phyloP scores from a whole-genome alignment of 169 alveolate species.

The Babesia ovata region DNA sequence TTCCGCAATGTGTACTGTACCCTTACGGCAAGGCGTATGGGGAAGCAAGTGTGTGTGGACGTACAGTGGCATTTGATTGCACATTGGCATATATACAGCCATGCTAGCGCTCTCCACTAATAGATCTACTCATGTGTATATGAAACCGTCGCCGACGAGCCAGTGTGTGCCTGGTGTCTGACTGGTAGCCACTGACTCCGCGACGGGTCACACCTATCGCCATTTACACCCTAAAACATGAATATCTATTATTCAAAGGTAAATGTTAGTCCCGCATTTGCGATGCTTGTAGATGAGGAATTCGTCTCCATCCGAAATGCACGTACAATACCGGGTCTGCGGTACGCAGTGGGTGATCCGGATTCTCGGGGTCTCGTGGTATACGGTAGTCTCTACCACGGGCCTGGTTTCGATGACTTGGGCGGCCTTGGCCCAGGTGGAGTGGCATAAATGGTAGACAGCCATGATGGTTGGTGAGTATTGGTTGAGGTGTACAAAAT shows the following conservation, averaged over 20 bases:
- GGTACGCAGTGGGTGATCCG: conserved; percentile 23
- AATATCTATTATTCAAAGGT: neutral
- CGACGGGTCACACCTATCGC: neutral
- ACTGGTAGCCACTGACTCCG: too few relatives aligned
- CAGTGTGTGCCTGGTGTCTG: too few relatives aligned
- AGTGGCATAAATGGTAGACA: conserved; percentile 27
- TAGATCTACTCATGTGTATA: too few relatives aligned
- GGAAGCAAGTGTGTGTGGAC: conserved; percentile 18
- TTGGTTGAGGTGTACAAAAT: neutral
- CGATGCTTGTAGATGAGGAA: conserved; percentile 27
- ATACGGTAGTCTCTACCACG: conserved; percentile 1
- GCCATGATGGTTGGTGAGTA: conserved; percentile 32
- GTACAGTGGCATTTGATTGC: neutral
- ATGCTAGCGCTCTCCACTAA: neutral
- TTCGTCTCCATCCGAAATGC: conserved; percentile 13
- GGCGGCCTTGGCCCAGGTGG: conserved; percentile 25
- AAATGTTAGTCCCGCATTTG: conserved; percentile 43
- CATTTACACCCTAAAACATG: neutral
- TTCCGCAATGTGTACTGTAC: conserved; percentile 5
- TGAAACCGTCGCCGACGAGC: neutral
- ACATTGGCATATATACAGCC: neutral
- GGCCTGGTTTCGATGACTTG: conserved; percentile 24
- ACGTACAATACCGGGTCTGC: conserved; percentile 3
- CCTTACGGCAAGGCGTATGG: conserved; percentile 4
- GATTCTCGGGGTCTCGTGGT: conserved; percentile 35